phyloP scores from a whole-genome alignment of 306 rosid genomes.

The Gleditsia sinensis region DNA sequence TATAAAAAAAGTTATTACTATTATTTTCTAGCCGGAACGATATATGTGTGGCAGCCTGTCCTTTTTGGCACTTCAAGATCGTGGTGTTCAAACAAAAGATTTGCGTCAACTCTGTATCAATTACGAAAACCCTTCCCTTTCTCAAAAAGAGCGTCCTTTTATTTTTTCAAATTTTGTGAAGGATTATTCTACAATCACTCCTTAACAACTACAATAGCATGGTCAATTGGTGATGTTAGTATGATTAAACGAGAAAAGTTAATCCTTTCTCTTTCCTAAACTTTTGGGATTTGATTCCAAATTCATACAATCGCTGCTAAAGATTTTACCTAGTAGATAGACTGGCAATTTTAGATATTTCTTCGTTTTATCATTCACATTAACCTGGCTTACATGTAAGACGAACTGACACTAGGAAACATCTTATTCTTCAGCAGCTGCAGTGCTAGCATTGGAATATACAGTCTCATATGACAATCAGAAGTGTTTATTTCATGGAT shows the following conservation, averaged over 20 bases:
- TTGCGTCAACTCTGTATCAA: neutral
- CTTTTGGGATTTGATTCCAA: neutral
- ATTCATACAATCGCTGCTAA: neutral
- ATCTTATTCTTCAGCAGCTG: neutral
- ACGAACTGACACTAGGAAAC: neutral
- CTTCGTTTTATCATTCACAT: neutral
- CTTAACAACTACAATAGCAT: neutral
- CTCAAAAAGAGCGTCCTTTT: no score
- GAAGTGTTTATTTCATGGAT: neutral
- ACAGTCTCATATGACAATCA: neutral
- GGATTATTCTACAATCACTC: neutral
- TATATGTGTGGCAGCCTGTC: neutral
- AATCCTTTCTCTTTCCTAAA: neutral
- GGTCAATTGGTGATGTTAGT: no score
- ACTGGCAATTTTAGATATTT: neutral
- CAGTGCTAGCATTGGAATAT: neutral
- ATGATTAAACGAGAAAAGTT: neutral
- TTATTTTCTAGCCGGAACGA: neutral
- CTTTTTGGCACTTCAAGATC: neutral
- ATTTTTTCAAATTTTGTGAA: neutral
- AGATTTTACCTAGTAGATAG: neutral
- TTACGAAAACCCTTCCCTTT: neutral
- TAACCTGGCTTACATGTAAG: neutral
- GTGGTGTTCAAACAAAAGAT: neutral
- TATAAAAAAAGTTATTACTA: neutral